These are phyloP conservation scores for Tephrocybe sp. DNA, from an alignment of 768 basidiomycete genomes.

Conservation along the genomic window DNA sequence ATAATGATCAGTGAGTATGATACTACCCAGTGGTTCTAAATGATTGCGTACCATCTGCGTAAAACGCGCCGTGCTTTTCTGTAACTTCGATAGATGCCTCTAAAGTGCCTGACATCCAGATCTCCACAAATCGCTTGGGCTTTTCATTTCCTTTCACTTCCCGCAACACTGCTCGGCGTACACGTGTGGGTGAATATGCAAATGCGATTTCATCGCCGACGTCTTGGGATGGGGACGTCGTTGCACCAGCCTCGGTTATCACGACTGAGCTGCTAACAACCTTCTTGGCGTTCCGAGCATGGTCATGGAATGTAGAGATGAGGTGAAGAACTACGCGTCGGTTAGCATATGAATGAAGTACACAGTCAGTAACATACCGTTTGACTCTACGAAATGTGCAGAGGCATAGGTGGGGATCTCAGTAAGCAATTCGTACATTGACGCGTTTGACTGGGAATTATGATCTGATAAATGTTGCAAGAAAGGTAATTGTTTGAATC, in stretches of 20 bases:
- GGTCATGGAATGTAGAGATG: conserved; percentile 47
- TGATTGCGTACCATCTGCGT: conserved; percentile 51
- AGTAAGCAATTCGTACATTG: conserved; percentile 33
- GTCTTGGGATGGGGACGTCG: conserved; percentile 30
- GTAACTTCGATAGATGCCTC: conserved; percentile 54
- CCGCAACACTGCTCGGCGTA: conserved; percentile 44
- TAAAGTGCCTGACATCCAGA: conserved; percentile 47
- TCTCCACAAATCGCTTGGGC: conserved; percentile 54
- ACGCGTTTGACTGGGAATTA: too few relatives aligned
- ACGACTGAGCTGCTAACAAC: conserved; percentile 38
- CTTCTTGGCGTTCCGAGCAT: conserved; percentile 46
- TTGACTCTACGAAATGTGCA: conserved; percentile 27
- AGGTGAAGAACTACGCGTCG: conserved; percentile 37
- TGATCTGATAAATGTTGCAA: too few relatives aligned
- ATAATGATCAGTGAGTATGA: neutral
- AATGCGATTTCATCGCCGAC: conserved; percentile 36
- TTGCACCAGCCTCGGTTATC: conserved; percentile 16
- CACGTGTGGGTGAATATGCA: conserved; percentile 38
- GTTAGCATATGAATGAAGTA: too few relatives aligned
- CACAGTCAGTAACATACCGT: conserved; percentile 17
- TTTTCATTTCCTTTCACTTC: conserved; percentile 34
- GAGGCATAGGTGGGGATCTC: conserved; percentile 37
- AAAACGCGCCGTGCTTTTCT: conserved; percentile 55
- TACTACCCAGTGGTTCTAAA: neutral
- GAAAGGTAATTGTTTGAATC: too few relatives aligned